Evolutionary conservation across 768 basidiomycete species (phyloP).

Genomic region (Mycena amicta): DNA sequence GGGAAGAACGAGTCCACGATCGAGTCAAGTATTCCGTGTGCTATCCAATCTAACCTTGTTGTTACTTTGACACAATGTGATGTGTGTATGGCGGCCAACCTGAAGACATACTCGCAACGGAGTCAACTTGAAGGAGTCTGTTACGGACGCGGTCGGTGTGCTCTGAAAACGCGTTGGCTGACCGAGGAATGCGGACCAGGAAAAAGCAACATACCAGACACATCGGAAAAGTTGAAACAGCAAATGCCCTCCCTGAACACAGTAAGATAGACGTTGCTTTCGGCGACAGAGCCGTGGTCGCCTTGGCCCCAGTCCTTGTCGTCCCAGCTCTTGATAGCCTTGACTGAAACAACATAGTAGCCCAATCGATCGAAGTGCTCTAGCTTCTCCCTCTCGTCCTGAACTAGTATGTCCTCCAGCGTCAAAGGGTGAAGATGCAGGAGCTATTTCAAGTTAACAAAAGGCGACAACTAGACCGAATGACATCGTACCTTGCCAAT

Average conservation of each 20-base stretch:
- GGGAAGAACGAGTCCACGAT: slow-evolving; percentile 95
- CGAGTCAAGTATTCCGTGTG: slow-evolving; percentile 89
- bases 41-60: slow-evolving; percentile 80
- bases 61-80: slow-evolving; percentile 31
- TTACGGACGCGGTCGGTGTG: slow-evolving; percentile 78
- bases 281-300: slow-evolving; percentile 54
- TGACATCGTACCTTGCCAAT: slow-evolving; percentile 76
- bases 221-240: slow-evolving; percentile 86
- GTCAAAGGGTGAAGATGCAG: slow-evolving; percentile 91
- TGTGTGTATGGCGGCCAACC: slow-evolving; percentile 43
- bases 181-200: background rate
- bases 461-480: background rate
- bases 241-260: slow-evolving; percentile 90
- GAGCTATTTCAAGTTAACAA: slow-evolving; percentile 45
- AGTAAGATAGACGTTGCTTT: slow-evolving; percentile 85
- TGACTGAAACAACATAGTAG: slow-evolving; percentile 89
- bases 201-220: slow-evolving; percentile 53
- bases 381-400: slow-evolving; percentile 90
- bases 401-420: slow-evolving; percentile 89
- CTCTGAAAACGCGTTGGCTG: slow-evolving; percentile 43
- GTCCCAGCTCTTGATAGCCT: slow-evolving; percentile 68
- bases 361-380: slow-evolving; percentile 86
- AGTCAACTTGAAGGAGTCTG: slow-evolving; percentile 65
- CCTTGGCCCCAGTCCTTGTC: slow-evolving; percentile 24
- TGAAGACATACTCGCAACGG: slow-evolving; percentile 68